These are phyloP conservation scores for Crithidia expoeki DNA, from an alignment of 208 protist genomes.

Conservation along the genomic window DNA sequence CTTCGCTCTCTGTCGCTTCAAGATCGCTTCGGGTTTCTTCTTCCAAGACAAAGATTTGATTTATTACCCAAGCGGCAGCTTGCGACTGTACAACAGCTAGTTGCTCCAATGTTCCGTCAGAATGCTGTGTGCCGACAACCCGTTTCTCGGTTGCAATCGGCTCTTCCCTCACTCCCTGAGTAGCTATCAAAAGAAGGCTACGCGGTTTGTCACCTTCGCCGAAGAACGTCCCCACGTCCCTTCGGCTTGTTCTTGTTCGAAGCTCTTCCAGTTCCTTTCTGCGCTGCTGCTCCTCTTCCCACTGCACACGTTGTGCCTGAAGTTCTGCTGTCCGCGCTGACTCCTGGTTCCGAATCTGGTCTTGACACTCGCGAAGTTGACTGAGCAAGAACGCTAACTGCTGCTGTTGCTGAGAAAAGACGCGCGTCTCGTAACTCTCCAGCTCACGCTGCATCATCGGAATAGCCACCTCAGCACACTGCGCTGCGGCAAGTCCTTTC, in stretches of 20 bases:
- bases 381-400: conserved; percentile 3
- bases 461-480: conserved; percentile 23
- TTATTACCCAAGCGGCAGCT: conserved; percentile 14
- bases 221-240: background rate
- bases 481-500: conserved; percentile 6
- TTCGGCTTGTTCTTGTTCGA: background rate
- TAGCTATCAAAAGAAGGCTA: background rate
- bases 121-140: conserved; percentile 23
- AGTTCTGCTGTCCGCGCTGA: background rate
- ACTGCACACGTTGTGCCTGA: background rate
- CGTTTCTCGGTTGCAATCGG: background rate
- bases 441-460: conserved; percentile 29
- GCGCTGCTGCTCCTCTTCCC: conserved; percentile 14
- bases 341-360: conserved; percentile 5
- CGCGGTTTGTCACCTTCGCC: background rate
- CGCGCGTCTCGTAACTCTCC: conserved; percentile 20
- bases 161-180: background rate
- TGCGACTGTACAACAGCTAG: conserved; percentile 10
- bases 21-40: background rate
- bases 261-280: conserved; percentile 1
- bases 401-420: conserved; percentile 12
- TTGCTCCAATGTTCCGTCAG: conserved; percentile 15
- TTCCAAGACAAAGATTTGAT: conserved; percentile 5
- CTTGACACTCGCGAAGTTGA: conserved; percentile 17
- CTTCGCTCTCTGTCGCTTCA: conserved; percentile 10